phyloP scores from a whole-genome alignment of 179 eudicot species.

The Corrigiola litoralis region DNA sequence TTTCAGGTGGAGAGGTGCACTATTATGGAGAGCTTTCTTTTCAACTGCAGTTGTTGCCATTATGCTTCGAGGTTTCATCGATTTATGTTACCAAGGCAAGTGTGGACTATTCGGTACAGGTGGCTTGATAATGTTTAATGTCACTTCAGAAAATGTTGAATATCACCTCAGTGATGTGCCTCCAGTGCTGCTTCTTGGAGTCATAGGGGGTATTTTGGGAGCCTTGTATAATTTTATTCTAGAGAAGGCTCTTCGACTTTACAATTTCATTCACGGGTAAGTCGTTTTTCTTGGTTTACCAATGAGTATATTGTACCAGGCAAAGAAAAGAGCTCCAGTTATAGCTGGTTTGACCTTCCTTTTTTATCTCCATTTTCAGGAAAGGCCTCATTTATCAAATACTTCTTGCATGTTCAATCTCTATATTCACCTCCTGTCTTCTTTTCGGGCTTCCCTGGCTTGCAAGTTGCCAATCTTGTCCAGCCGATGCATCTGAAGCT shows the following conservation, averaged over 20 bases:
- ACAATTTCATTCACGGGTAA: conserved; percentile 62
- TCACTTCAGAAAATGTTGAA: conserved; percentile 50
- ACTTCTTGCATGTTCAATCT: conserved; percentile 63
- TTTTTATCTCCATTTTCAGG: conserved; percentile 40
- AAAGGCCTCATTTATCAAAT: conserved; percentile 60
- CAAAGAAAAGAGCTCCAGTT: not conserved
- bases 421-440: conserved; percentile 75
- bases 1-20: conserved; percentile 97
- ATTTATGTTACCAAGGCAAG: conserved; percentile 69
- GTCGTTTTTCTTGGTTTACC: conserved; percentile 21
- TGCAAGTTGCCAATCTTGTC: conserved; percentile 75
- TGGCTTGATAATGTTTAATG: conserved; percentile 90
- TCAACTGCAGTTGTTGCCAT: conserved; percentile 79
- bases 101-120: conserved; percentile 97
- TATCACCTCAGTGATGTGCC: conserved; percentile 75
- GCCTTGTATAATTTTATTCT: conserved; percentile 62
- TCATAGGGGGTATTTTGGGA: conserved; percentile 74
- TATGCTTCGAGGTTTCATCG: conserved; percentile 80
- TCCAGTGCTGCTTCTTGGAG: conserved; percentile 70
- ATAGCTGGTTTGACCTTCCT: not conserved
- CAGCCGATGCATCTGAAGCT: conserved; percentile 52
- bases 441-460: conserved; percentile 93
- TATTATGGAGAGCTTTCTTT: conserved; percentile 92
- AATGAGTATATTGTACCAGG: not conserved
- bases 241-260: conserved; percentile 54